Evolutionary conservation across 163 green algal species (phyloP).

Genomic region (Coccomyxa subellipsoidea): DNA sequence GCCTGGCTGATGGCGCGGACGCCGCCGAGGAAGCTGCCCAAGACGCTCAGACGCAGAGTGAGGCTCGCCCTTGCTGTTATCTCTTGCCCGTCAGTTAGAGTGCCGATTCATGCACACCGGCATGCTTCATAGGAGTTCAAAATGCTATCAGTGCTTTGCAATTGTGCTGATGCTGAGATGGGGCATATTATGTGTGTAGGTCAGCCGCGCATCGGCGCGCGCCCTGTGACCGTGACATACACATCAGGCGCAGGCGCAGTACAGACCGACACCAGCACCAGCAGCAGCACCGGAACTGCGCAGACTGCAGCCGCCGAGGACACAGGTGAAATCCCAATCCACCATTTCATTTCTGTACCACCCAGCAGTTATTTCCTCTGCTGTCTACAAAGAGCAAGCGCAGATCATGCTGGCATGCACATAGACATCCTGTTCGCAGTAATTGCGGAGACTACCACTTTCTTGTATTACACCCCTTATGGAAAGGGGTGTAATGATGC

Average conservation of each 20-base stretch:
- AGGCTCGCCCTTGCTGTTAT: not conserved
- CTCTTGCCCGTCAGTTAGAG: not conserved
- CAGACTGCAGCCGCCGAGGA: not conserved
- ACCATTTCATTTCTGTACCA: not conserved
- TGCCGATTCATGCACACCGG: not conserved
- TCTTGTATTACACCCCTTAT: no score
- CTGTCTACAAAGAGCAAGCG: not conserved
- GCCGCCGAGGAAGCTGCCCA: slow-evolving; percentile 5
- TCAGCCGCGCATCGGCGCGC: not conserved
- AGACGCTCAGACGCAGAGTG: not conserved
- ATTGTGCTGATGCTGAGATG: not conserved
- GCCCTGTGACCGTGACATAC: not conserved
- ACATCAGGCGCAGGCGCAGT: not conserved
- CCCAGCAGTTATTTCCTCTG: not conserved
- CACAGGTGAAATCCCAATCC: not conserved
- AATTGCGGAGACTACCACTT: no score
- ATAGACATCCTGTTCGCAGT: not conserved
- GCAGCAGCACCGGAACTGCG: not conserved
- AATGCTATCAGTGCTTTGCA: not conserved
- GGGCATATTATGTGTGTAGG: not conserved
- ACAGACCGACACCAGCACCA: not conserved
- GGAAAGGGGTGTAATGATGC: no score
- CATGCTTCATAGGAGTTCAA: not conserved
- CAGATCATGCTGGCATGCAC: not conserved
- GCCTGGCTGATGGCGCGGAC: not conserved